Evolutionary conservation across 2,329 filamentous ascomycete species (phyloP).

Genomic region (Sarocladium brachiariae): DNA sequence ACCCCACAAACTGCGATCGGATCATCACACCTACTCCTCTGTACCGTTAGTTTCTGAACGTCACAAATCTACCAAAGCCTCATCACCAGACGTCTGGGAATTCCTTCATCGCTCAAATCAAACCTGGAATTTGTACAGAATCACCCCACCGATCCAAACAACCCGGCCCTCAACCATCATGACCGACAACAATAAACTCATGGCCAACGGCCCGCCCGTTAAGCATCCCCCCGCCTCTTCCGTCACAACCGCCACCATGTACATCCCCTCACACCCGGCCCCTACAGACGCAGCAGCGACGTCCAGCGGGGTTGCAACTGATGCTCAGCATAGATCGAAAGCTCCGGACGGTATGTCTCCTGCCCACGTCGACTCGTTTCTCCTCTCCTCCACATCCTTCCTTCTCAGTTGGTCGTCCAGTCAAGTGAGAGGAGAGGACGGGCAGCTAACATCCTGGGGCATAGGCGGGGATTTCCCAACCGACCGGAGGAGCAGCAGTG

Average conservation of each 20-base stretch:
- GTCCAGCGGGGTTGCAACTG: conserved; percentile 10
- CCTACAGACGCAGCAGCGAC: conserved; percentile 10
- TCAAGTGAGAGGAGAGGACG: background rate
- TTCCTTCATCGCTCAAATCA: too few species aligned
- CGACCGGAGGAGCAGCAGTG: background rate
- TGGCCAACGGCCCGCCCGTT: conserved; percentile 3
- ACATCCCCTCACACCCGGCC: conserved; percentile 13
- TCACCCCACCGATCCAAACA: too few species aligned
- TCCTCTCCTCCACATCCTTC: too few species aligned
- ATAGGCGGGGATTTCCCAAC: background rate
- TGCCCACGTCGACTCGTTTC: too few species aligned
- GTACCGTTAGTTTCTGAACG: background rate
- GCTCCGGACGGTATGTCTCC: background rate
- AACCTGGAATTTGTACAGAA: too few species aligned
- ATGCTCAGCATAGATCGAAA: background rate
- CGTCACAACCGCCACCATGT: conserved; percentile 4
- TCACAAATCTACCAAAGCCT: background rate
- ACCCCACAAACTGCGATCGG: too few species aligned
- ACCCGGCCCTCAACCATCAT: background rate
- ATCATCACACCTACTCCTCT: background rate
- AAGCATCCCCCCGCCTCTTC: conserved; percentile 5
- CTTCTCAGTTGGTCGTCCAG: too few species aligned
- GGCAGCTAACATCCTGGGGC: background rate
- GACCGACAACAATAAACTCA: conserved; percentile 2
- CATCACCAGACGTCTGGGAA: too few species aligned